Conservation (phyloP, 2,329 filamentous ascomycete genomes). For the Fusarium nelsonii region DNA sequence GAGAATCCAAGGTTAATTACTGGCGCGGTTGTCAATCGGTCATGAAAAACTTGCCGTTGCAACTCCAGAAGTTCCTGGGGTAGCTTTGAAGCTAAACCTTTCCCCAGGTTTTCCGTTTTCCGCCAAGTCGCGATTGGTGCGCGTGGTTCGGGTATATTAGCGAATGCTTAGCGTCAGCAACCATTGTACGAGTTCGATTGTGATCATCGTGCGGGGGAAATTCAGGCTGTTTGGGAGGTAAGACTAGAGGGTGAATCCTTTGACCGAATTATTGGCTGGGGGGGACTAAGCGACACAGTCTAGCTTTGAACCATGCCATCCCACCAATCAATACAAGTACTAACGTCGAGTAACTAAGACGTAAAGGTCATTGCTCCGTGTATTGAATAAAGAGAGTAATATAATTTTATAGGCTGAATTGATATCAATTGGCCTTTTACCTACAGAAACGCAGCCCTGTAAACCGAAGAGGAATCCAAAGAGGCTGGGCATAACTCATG, state of each 20-base stretch:
- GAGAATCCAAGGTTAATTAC: constrained; percentile 19
- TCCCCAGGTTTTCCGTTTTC: constrained; percentile 39
- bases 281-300: constrained; percentile 9
- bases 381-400: neutral
- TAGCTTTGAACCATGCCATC: neutral
- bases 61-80: constrained; percentile 19
- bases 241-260: constrained; percentile 3
- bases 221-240: constrained; percentile 14
- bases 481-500: constrained; percentile 14
- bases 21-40: constrained; percentile 33
- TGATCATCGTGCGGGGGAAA: constrained; percentile 42
- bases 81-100: constrained; percentile 27
- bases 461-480: neutral
- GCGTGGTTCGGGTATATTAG: constrained; percentile 31
- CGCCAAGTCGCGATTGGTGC: constrained; percentile 26
- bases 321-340: constrained; percentile 11
- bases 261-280: constrained; percentile 28
- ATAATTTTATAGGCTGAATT: neutral
- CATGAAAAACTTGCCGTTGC: constrained; percentile 19
- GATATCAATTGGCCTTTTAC: neutral
- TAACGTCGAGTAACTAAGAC: neutral
- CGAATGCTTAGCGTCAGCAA: constrained; percentile 14
- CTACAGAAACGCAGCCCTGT: neutral
- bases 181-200: constrained; percentile 29
- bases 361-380: neutral